phyloP scores from a whole-genome alignment of 2,329 filamentous ascomycete genomes.

The Mycosphaerella sp. region DNA sequence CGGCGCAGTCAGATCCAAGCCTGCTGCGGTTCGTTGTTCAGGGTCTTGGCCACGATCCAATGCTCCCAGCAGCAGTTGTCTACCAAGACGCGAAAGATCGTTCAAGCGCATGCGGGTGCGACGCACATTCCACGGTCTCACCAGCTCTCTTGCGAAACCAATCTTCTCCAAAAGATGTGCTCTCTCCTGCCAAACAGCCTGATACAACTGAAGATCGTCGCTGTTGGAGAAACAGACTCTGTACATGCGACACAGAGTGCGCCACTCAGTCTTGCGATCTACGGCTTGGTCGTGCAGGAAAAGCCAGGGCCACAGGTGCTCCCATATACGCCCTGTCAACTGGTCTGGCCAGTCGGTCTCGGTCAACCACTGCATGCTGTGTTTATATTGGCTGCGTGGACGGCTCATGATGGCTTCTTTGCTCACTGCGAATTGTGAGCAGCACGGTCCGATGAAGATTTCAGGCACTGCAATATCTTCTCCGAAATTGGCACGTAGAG shows the following conservation, averaged over 20 bases:
- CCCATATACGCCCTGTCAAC: constrained; percentile 15
- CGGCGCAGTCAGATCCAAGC: not conserved
- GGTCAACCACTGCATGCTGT: constrained; percentile 14
- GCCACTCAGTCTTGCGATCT: constrained; percentile 5
- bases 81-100: not conserved
- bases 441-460: constrained; percentile 16
- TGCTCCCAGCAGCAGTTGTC: not conserved
- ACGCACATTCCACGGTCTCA: not conserved
- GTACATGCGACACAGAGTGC: constrained; percentile 4
- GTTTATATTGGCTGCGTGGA: constrained; percentile 14
- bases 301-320: constrained; percentile 19
- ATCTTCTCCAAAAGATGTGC: not conserved
- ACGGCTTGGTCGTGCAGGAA: constrained; percentile 8
- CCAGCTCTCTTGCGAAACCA: not conserved
- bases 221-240: not conserved
- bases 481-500: constrained; percentile 16
- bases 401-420: constrained; percentile 12
- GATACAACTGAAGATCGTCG: not conserved
- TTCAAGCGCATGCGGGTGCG: not conserved
- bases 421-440: constrained; percentile 19
- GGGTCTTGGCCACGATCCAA: not conserved
- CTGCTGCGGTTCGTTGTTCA: not conserved
- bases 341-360: constrained; percentile 13
- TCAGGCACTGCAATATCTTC: constrained; percentile 11
- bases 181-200: not conserved